phyloP scores from a whole-genome alignment of 352 stramenopile species.

The Elongisporangium undulatum region DNA sequence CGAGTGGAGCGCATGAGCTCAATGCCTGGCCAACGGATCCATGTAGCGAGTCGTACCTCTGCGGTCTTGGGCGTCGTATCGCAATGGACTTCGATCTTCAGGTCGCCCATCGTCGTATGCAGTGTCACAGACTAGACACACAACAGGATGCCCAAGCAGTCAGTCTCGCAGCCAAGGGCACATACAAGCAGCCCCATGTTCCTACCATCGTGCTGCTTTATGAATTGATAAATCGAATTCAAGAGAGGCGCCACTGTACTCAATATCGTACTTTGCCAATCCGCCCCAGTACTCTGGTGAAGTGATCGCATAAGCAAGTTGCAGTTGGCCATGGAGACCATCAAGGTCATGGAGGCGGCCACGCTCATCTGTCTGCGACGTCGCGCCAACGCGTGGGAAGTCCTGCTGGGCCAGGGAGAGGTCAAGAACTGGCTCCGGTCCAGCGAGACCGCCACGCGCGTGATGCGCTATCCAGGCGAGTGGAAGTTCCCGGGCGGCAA shows the following conservation, averaged over 20 bases:
- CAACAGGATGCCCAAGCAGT: conserved; percentile 2
- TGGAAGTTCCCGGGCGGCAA: conserved; percentile 61
- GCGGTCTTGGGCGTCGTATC: conserved; percentile 89
- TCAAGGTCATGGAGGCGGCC: conserved; percentile 11
- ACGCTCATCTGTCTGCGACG: conserved; percentile 20
- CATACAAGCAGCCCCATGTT: not conserved
- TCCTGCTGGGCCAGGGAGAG: conserved; percentile 56
- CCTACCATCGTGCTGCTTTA: not conserved
- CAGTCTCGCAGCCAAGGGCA: conserved; percentile 2
- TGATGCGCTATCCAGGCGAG: conserved; percentile 65
- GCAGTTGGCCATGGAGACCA: not conserved
- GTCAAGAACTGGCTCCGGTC: conserved; percentile 68
- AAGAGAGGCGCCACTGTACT: not conserved
- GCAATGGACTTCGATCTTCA: conserved; percentile 97
- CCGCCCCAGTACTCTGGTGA: not conserved
- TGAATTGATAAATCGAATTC: not conserved
- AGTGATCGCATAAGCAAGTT: not conserved
- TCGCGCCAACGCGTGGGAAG: conserved; percentile 31
- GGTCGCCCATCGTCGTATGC: conserved; percentile 92
- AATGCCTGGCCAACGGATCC: not conserved
- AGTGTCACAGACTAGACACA: conserved; percentile 88
- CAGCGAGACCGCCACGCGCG: conserved; percentile 22
- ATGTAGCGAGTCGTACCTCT: conserved; percentile 38
- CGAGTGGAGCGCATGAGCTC: conserved; percentile 1
- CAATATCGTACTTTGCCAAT: not conserved